A percentile compares a stretch with the other conserved stretches of the same genome.
phyloP scores from a whole-genome alignment of 768 basidiomycete genomes.

The Pisolithus tinctorius region DNA sequence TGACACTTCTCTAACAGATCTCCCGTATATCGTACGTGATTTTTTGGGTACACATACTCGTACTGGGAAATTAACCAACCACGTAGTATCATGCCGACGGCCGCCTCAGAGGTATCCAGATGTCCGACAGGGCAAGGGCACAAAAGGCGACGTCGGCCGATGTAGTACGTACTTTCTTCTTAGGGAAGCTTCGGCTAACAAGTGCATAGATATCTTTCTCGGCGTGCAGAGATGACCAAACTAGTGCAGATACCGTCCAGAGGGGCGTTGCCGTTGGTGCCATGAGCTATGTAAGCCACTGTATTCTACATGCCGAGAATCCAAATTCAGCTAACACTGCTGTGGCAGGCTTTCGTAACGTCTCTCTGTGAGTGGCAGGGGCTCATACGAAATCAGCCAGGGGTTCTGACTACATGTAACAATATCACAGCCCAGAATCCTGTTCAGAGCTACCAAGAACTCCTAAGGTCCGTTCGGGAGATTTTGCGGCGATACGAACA shows the following conservation, averaged over 20 bases:
- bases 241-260: constrained; percentile 63
- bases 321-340: neutral
- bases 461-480: constrained; percentile 51
- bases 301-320: neutral
- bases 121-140: constrained; percentile 27
- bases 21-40: constrained; percentile 23
- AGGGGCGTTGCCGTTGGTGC: constrained; percentile 66
- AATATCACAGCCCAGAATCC: constrained; percentile 37
- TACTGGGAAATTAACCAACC: neutral
- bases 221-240: constrained; percentile 65
- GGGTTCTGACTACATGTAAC: constrained; percentile 1
- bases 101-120: constrained; percentile 39
- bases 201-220: constrained; percentile 57
- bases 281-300: constrained; percentile 62
- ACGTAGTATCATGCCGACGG: constrained; percentile 55
- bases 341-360: constrained; percentile 53
- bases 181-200: neutral
- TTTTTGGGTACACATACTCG: neutral
- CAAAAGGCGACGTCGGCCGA: constrained; percentile 63
- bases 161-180: constrained; percentile 35
- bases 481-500: constrained; percentile 60
- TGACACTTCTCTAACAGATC: constrained; percentile 8
- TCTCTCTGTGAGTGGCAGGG: constrained; percentile 34
- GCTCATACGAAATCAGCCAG: neutral
- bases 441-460: constrained; percentile 56